These are phyloP conservation scores for Nemania sp. DNA, from an alignment of 2,329 filamentous ascomycete species.

Conservation along the genomic window DNA sequence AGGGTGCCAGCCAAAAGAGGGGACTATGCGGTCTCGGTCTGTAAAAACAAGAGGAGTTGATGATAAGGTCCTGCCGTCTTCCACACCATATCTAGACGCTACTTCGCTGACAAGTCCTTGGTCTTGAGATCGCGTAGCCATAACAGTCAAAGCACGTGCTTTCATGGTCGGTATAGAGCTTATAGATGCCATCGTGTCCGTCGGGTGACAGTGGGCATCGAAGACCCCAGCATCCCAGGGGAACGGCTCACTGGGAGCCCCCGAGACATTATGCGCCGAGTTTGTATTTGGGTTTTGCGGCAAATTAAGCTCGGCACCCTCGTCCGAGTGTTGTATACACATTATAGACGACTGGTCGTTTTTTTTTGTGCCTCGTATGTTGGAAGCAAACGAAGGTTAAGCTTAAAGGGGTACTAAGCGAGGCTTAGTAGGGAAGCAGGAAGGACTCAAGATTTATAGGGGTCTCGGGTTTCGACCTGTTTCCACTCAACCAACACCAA, in stretches of 20 bases:
- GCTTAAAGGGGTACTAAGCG: slow-evolving; percentile 1
- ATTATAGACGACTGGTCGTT: slow-evolving; percentile 35
- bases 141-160: slow-evolving; percentile 74
- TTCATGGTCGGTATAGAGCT: slow-evolving; percentile 72
- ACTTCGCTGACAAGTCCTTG: slow-evolving; percentile 76
- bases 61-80: slow-evolving; percentile 43
- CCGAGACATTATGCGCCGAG: slow-evolving; percentile 24
- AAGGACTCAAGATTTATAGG: neutral
- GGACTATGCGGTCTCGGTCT: slow-evolving; percentile 63
- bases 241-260: slow-evolving; percentile 55
- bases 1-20: slow-evolving; percentile 88
- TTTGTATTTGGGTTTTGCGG: slow-evolving; percentile 21
- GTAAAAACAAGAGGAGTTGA: slow-evolving; percentile 31
- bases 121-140: slow-evolving; percentile 82
- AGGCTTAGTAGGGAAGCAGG: neutral
- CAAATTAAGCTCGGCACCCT: slow-evolving; percentile 27
- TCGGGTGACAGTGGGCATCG: slow-evolving; percentile 88
- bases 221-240: slow-evolving; percentile 79
- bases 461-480: too few relatives aligned
- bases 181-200: slow-evolving; percentile 77
- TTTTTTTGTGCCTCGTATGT: neutral
- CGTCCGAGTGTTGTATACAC: slow-evolving; percentile 46
- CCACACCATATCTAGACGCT: slow-evolving; percentile 66
- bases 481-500: slow-evolving; percentile 13
- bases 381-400: neutral